phyloP scores from a whole-genome alignment of 75 land plant genomes.

The Cunninghamia lanceolata region DNA sequence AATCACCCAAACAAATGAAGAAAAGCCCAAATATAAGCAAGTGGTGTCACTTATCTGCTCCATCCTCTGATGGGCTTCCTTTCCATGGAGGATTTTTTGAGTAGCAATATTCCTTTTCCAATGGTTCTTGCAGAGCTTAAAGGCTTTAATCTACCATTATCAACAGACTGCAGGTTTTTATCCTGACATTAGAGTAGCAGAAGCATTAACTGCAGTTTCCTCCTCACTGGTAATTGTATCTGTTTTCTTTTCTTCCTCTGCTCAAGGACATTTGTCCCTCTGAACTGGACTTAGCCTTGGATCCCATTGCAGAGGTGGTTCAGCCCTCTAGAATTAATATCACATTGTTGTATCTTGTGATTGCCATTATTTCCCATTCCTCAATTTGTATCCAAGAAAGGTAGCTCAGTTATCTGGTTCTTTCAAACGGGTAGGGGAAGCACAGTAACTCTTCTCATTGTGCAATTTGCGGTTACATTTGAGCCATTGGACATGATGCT shows the following conservation, averaged over 20 bases:
- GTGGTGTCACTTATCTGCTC: neutral
- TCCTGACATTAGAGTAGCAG: neutral
- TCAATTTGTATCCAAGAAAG: neutral
- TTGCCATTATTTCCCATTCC: neutral
- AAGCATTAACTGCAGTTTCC: neutral
- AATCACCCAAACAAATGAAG: too few relatives aligned
- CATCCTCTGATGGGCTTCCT: neutral
- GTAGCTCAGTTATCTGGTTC: neutral
- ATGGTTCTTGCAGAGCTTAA: neutral
- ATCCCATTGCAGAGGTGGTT: neutral
- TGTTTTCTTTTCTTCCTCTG: neutral
- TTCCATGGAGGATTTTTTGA: neutral
- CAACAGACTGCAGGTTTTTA: neutral
- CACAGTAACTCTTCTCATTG: neutral
- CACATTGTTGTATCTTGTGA: conserved; percentile 1
- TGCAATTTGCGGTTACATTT: neutral
- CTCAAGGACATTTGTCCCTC: neutral
- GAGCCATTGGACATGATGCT: neutral
- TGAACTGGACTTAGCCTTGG: neutral
- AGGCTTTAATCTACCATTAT: conserved; percentile 6
- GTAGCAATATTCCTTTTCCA: neutral
- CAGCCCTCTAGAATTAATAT: neutral
- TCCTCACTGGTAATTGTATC: neutral
- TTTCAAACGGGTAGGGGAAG: neutral
- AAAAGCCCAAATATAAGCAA: neutral